A percentile compares a stretch with the other conserved stretches of the same genome.
Evolutionary conservation across 1,284 basidiomycete genomes (phyloP).

Genomic region (Cutaneotrichosporon dermatis): DNA sequence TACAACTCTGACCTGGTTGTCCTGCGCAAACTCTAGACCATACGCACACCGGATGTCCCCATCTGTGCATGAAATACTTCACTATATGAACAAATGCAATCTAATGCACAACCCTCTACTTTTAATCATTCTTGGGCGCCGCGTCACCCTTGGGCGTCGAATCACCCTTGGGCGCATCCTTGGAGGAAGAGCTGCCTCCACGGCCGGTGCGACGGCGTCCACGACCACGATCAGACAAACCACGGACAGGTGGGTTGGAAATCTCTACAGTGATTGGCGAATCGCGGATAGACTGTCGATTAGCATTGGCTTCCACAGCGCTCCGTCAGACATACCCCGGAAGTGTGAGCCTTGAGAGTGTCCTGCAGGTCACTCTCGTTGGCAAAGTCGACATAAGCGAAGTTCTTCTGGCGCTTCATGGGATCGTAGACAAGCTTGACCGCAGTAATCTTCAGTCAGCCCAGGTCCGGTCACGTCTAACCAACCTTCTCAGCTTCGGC

Average conservation of each 20-base stretch:
- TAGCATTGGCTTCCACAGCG: not conserved
- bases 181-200: slow-evolving; percentile 24
- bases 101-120: slow-evolving; percentile 1
- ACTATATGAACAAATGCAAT: slow-evolving; percentile 15
- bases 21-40: slow-evolving; percentile 20
- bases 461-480: no score
- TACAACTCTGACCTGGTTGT: slow-evolving; percentile 39
- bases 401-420: slow-evolving; percentile 38
- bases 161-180: slow-evolving; percentile 13
- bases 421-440: slow-evolving; percentile 60
- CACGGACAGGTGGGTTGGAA: slow-evolving; percentile 42
- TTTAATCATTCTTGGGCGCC: slow-evolving; percentile 7
- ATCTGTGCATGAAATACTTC: not conserved
- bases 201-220: slow-evolving; percentile 53
- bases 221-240: slow-evolving; percentile 31
- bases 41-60: no score
- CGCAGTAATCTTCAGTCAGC: slow-evolving; percentile 59
- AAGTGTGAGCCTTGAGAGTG: slow-evolving; percentile 63
- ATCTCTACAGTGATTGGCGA: slow-evolving; percentile 48
- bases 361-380: slow-evolving; percentile 75
- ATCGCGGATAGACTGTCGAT: slow-evolving; percentile 40
- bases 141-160: slow-evolving; percentile 8
- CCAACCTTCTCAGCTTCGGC: slow-evolving; percentile 31
- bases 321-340: slow-evolving; percentile 54
- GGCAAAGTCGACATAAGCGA: slow-evolving; percentile 78